Conservation (phyloP, 2,329 filamentous ascomycete species). For the Phoma sp. region DNA sequence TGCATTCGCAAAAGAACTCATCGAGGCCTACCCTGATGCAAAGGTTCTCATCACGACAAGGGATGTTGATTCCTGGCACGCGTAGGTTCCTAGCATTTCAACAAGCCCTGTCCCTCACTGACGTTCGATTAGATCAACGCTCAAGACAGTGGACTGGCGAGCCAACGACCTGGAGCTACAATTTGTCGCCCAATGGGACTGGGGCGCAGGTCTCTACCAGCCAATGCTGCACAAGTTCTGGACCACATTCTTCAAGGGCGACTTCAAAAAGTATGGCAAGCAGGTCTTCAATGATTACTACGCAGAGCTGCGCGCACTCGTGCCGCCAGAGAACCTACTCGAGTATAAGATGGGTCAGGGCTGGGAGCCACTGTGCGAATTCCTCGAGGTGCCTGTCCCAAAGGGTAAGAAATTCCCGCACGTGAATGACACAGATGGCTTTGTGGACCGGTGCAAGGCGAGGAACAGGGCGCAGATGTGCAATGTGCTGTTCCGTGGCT, state of each 20-base stretch:
- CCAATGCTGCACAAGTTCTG: slow-evolving; percentile 75
- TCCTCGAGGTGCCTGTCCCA: slow-evolving; percentile 32
- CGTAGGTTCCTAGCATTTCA: slow-evolving; percentile 31
- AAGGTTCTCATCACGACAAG: slow-evolving; percentile 44
- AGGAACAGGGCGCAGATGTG: slow-evolving; percentile 63
- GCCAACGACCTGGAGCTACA: slow-evolving; percentile 67
- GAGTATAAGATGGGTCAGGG: slow-evolving; percentile 27
- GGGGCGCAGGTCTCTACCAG: slow-evolving; percentile 71
- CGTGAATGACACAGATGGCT: slow-evolving; percentile 43
- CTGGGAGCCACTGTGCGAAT: slow-evolving; percentile 39
- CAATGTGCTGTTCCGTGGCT: slow-evolving; percentile 50
- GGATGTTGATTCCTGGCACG: slow-evolving; percentile 24
- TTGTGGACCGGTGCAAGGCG: slow-evolving; percentile 60
- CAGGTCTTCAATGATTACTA: slow-evolving; percentile 65
- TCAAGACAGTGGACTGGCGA: slow-evolving; percentile 72
- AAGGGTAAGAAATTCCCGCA: slow-evolving; percentile 35
- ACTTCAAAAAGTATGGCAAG: slow-evolving; percentile 70
- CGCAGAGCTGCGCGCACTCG: slow-evolving; percentile 55
- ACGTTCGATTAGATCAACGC: slow-evolving; percentile 54
- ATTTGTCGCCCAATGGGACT: slow-evolving; percentile 62
- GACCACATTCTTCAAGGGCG: slow-evolving; percentile 70
- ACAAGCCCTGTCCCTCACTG: background rate
- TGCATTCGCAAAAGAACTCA: slow-evolving; percentile 37
- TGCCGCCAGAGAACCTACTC: slow-evolving; percentile 58
- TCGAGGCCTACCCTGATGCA: slow-evolving; percentile 43